phyloP scores from a whole-genome alignment of 768 basidiomycete genomes.

The Udeniomyces megalosporus region DNA sequence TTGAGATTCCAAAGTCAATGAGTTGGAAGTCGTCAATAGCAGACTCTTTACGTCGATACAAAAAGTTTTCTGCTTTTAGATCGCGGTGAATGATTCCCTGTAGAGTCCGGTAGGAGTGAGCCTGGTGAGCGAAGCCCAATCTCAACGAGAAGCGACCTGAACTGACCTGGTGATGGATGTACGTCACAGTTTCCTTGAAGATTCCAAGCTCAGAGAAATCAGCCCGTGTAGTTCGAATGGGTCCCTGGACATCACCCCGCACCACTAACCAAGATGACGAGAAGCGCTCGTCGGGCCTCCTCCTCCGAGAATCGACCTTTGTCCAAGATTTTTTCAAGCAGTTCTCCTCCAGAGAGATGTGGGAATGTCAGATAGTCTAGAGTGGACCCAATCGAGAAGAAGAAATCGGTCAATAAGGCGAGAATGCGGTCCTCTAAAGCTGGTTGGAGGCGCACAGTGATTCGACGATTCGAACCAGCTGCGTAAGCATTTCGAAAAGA shows the following conservation, averaged over 20 bases:
- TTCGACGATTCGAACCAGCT: conserved; percentile 14
- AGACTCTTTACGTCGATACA: conserved; percentile 8
- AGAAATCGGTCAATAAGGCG: no score
- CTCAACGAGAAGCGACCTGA: no score
- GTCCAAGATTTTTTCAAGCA: conserved; percentile 12
- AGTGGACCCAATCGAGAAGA: no score
- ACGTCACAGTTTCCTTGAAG: conserved; percentile 2
- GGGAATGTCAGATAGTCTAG: conserved; percentile 15
- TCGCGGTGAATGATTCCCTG: conserved; percentile 15
- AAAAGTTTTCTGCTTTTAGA: conserved; percentile 14
- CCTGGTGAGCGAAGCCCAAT: background rate
- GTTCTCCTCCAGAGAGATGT: conserved; percentile 4
- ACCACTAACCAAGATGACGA: conserved; percentile 8
- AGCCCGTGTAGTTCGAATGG: background rate
- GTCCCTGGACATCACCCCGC: no score
- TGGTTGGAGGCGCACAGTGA: background rate
- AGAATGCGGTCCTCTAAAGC: no score
- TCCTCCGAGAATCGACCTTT: conserved; percentile 14
- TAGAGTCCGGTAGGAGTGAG: background rate
- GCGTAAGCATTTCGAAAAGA: background rate
- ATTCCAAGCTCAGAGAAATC: background rate
- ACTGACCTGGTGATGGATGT: conserved; percentile 15
- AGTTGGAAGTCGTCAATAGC: conserved; percentile 12
- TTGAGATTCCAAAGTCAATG: conserved; percentile 14
- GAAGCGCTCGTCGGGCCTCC: conserved; percentile 1